Percentiles rank a stretch among this genome's conserved stretches.
phyloP scores from a whole-genome alignment of 73 alveolate species.

The Paramecium caudatum region DNA sequence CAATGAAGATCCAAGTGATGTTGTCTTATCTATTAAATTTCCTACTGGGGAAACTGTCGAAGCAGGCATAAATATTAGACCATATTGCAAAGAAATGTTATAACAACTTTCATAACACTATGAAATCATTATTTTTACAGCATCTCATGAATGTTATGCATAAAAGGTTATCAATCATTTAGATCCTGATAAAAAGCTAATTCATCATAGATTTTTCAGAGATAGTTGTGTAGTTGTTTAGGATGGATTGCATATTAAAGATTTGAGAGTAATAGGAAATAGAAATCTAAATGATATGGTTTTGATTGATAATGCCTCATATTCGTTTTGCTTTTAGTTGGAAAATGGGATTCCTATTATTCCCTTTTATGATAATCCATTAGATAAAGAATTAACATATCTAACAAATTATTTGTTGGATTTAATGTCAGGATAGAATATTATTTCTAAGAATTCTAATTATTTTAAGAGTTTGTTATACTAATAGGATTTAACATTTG shows the following conservation, averaged over 20 bases:
- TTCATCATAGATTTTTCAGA: slow-evolving; percentile 92
- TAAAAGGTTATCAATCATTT: slow-evolving; percentile 92
- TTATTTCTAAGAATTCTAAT: slow-evolving; percentile 9
- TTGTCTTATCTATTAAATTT: slow-evolving; percentile 56
- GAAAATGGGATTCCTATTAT: slow-evolving; percentile 92
- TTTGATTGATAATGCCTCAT: slow-evolving; percentile 95
- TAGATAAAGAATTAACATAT: slow-evolving; percentile 89
- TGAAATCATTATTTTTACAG: slow-evolving; percentile 94
- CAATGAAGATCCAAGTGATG: slow-evolving; percentile 75
- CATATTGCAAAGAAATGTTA: slow-evolving; percentile 92
- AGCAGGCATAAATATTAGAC: slow-evolving; percentile 95
- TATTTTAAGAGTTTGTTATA: not conserved
- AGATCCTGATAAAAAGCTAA: slow-evolving; percentile 92
- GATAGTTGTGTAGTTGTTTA: slow-evolving; percentile 92
- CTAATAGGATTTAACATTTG: not conserved
- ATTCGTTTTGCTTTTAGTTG: slow-evolving; percentile 90
- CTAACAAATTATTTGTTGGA: slow-evolving; percentile 81
- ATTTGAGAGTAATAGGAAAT: slow-evolving; percentile 91
- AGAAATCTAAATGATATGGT: slow-evolving; percentile 90
- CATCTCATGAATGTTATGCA: slow-evolving; percentile 96
- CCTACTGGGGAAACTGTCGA: slow-evolving; percentile 73
- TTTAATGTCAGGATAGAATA: slow-evolving; percentile 9
- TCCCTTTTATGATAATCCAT: slow-evolving; percentile 84
- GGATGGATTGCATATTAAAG: slow-evolving; percentile 95
- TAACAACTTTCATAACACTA: slow-evolving; percentile 82